Evolutionary conservation across 2,329 filamentous ascomycete species (phyloP).

Genomic region (Exophiala aquamarina): DNA sequence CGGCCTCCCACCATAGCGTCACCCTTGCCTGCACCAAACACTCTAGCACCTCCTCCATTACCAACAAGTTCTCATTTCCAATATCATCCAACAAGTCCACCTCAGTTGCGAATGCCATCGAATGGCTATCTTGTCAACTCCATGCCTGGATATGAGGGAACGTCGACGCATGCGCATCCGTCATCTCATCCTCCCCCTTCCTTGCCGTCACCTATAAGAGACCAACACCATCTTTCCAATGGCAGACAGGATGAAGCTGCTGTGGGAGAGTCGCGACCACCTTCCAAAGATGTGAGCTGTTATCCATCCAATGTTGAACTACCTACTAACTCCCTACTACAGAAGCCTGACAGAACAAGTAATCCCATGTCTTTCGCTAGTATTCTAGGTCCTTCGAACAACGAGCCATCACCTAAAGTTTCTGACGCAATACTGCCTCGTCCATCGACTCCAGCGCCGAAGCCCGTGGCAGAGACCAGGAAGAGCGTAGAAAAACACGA

Average conservation of each 20-base stretch:
- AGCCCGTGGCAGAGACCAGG: conserved; percentile 20
- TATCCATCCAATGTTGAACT: conserved; percentile 1
- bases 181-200: conserved; percentile 36
- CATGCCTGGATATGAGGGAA: conserved; percentile 40
- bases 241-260: conserved; percentile 35
- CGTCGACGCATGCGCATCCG: conserved; percentile 43
- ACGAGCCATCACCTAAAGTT: conserved; percentile 30
- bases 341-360: conserved; percentile 72
- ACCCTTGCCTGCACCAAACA: conserved; percentile 35
- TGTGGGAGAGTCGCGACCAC: conserved; percentile 38
- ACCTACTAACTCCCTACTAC: conserved; percentile 28
- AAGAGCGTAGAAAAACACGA: conserved; percentile 2
- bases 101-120: conserved; percentile 23
- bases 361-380: conserved; percentile 96
- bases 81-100: conserved; percentile 22
- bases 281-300: conserved; percentile 38
- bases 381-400: conserved; percentile 58
- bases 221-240: conserved; percentile 38
- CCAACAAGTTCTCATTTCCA: conserved; percentile 21
- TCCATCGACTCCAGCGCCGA: conserved; percentile 29
- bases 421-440: conserved; percentile 22
- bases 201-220: conserved; percentile 43
- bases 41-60: conserved; percentile 19
- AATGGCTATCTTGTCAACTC: conserved; percentile 21
- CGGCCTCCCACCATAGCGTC: conserved; percentile 37